These are phyloP conservation scores for Asterophora lycoperdoides DNA, from an alignment of 768 basidiomycete species.

Conservation along the genomic window DNA sequence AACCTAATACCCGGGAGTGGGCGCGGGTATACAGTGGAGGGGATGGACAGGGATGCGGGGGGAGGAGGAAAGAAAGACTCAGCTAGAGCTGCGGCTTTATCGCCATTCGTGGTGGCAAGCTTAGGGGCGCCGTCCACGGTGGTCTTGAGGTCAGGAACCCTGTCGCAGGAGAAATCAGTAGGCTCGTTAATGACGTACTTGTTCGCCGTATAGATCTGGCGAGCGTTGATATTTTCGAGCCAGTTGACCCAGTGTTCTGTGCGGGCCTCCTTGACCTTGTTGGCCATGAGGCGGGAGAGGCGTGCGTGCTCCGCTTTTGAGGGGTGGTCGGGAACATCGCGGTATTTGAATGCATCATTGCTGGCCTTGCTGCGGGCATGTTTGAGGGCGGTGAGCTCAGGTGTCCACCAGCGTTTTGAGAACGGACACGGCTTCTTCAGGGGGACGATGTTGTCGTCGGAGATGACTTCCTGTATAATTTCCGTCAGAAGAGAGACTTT, in stretches of 20 bases:
- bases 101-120: not conserved
- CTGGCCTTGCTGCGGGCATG: too few species aligned
- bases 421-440: too few species aligned
- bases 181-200: slow-evolving; percentile 2
- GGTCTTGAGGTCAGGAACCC: not conserved
- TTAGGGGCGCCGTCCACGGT: not conserved
- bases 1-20: not conserved
- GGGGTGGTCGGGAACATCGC: too few species aligned
- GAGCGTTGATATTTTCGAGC: slow-evolving; percentile 3
- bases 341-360: too few species aligned
- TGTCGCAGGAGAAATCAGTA: not conserved
- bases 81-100: slow-evolving; percentile 3
- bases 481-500: too few species aligned
- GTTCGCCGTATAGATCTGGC: slow-evolving; percentile 2
- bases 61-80: slow-evolving; percentile 17
- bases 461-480: too few species aligned
- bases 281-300: not conserved
- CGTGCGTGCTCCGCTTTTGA: too few species aligned
- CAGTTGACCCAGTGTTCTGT: slow-evolving; percentile 2
- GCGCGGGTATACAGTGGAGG: slow-evolving; percentile 10
- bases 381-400: too few species aligned
- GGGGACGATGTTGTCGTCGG: too few species aligned
- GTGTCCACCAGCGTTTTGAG: too few species aligned
- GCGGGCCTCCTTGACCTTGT: not conserved
- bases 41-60: too few species aligned